Percentiles rank a stretch among this genome's conserved stretches.
These are phyloP conservation scores for Rhynchosporium agropyri DNA, from an alignment of 2,329 filamentous ascomycete genomes.

Conservation along the genomic window DNA sequence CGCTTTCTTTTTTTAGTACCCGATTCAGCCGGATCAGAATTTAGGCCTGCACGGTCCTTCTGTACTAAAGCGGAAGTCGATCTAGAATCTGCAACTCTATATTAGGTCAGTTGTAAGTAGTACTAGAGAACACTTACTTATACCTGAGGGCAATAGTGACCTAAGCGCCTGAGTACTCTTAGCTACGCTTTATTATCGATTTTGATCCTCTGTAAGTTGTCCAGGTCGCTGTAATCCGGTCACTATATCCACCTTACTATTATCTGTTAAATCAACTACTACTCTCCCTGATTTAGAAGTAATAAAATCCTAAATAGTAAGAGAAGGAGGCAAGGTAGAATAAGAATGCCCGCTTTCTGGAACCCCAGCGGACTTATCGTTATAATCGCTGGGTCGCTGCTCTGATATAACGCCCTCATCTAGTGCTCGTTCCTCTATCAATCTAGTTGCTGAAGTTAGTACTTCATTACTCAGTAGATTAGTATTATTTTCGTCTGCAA, in stretches of 20 bases:
- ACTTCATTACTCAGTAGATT: background rate
- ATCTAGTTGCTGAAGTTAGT: background rate
- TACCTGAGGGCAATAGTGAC: conserved; percentile 5
- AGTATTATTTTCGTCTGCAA: background rate
- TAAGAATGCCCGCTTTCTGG: background rate
- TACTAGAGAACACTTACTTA: background rate
- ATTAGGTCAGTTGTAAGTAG: conserved; percentile 1
- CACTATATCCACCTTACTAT: conserved; percentile 6
- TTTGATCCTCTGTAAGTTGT: background rate
- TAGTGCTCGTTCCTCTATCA: background rate
- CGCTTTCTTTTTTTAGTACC: conserved; percentile 1
- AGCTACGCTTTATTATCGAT: background rate
- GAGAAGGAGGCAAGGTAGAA: background rate
- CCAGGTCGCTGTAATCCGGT: conserved; percentile 1
- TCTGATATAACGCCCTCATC: background rate
- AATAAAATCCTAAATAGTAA: background rate
- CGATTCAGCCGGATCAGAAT: background rate
- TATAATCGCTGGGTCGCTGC: background rate
- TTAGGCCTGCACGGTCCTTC: background rate
- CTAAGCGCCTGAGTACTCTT: background rate
- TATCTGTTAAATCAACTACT: conserved; percentile 17
- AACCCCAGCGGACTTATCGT: background rate
- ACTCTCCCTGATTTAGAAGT: background rate
- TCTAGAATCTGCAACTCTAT: conserved; percentile 10
- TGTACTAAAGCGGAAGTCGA: background rate